Evolutionary conservation across 2,329 filamentous ascomycete species (phyloP), one percentile per base, ranked within the genome.

Genomic region (Fusarium sp.): DNA sequence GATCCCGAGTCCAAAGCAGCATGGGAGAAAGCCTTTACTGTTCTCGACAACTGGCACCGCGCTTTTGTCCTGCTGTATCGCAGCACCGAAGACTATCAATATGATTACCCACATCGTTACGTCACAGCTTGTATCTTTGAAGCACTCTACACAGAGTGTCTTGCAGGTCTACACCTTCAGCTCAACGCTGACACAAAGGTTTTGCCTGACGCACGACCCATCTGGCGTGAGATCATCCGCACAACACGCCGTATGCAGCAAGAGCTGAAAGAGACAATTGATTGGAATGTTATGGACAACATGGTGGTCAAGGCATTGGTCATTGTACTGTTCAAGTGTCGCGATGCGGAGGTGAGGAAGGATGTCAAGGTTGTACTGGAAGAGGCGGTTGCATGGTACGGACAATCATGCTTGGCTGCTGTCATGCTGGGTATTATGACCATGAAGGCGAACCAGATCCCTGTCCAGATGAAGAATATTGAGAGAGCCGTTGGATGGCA

Each of bases 401-500:
- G 59, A 0, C 43, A 42, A 7, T 32, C 62, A 4, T 57, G 56
- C 8, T 55, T 74, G 50, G 67, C 72, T 12, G 43, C 49, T 14
- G 58, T 66, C 12, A 25, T 74, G 24, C 15, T 74, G 32, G 60
- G 34, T 2, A 73, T 74, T 62, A 63, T 74, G 62, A 43, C 61
- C 6, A 62, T 49, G n/a, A 61, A 68, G 16, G 27, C 50, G 7
- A 30, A 62, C 4, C 44, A 72, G 4, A 42, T 72, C 6, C 57
- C 71, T 3, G 20, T 44, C 20, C 67, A 72, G 27, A 29, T 73
- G 32, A 73, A 55, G 40, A 73, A 73, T 18, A 63, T 73, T 16
- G 71, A 73, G n/a, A 62, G 71, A 15, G 60, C 68, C 2, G 29
- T 73, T 18, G 71, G 71, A 1, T 73, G 71, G 71, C 67, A 73